Evolutionary conservation across 139 green algal species (phyloP), one percentile per base, ranked within the genome.

Genomic region (Nannochloris sp.): DNA sequence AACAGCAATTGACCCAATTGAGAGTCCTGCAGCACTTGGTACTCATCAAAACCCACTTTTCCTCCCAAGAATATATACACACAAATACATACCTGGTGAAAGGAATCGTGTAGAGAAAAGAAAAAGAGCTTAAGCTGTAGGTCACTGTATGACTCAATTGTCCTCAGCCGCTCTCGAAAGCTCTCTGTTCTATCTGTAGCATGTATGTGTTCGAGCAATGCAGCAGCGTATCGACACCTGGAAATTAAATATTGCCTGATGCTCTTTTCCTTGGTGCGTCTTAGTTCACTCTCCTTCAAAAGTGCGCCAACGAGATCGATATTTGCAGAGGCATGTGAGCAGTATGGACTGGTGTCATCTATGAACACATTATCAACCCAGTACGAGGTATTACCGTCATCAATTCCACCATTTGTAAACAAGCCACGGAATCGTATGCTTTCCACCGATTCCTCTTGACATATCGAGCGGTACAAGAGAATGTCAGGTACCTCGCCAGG

Each of bases 331-430:
- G n/a, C 20, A 16, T 64, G n/a, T 29, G 58, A 64, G 58, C 60
- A 66, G 8, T 26, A 66, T 44, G 29, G 33, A 14, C 36, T 37
- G 13, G 2, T 43, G n/a, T 59, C 36, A 40, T n/a, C 12, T 23
- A 40, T 66, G 31, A 66, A 66, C 10, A 55, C 13, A 31, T 66
- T 59, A 13, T 66, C 60, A 14, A 66, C 33, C 36, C 36, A 66
- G 14, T 66, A 66, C 4, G 17, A 45, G 14, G 57, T 25, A n/a
- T 66, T 66, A 5, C 6, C 26, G 14, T 26, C 13, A 31, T 66
- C 60, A 14, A 66, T 23, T 6, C 26, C 28, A 20, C 60, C 60
- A 43, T 55, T 56, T 5, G 31, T 45, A 6, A 66, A 43, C 2
- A 51, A 25, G 17, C 60, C 60, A 16, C 57, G 33, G 36, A 66